Evolutionary conservation across 1,284 basidiomycete species (phyloP).

Genomic region (Cutaneotrichosporon mucoides): DNA sequence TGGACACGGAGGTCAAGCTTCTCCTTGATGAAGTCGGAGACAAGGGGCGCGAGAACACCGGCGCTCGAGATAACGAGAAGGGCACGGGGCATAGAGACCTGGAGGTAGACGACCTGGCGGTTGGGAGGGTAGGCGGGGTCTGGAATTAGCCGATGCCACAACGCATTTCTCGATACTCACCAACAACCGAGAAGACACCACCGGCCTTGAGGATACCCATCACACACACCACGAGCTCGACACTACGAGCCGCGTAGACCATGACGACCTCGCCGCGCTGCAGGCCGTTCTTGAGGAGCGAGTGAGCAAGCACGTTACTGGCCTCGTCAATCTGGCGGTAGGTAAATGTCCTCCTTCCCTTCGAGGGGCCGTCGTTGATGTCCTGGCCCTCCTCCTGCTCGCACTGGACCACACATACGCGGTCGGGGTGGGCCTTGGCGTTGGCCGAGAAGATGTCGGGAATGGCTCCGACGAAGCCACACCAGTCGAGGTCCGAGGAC

Average conservation of each 20-base stretch:
- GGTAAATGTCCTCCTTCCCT: constrained; percentile 59
- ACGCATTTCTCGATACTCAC: constrained; percentile 51
- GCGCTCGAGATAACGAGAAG: constrained; percentile 89
- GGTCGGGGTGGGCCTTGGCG: constrained; percentile 69
- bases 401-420: constrained; percentile 77
- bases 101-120: constrained; percentile 91
- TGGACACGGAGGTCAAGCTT: constrained; percentile 87
- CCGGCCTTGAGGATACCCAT: constrained; percentile 97
- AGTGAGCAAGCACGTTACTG: constrained; percentile 86
- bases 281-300: constrained; percentile 78
- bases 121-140: constrained; percentile 96
- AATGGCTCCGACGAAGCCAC: constrained; percentile 92
- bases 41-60: constrained; percentile 72
- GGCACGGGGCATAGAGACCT: constrained; percentile 90
- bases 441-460: constrained; percentile 87
- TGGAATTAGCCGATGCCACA: constrained; percentile 36
- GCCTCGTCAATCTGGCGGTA: constrained; percentile 80
- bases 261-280: constrained; percentile 95
- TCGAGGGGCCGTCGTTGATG: constrained; percentile 45
- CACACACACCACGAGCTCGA: constrained; percentile 94
- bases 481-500: constrained; percentile 88
- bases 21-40: constrained; percentile 76
- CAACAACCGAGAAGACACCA: constrained; percentile 96
- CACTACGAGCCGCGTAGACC: constrained; percentile 96
- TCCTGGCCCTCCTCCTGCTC: constrained; percentile 52